Conservation (phyloP, 1,284 basidiomycete genomes). For the Veloporphyrellus conicus region DNA sequence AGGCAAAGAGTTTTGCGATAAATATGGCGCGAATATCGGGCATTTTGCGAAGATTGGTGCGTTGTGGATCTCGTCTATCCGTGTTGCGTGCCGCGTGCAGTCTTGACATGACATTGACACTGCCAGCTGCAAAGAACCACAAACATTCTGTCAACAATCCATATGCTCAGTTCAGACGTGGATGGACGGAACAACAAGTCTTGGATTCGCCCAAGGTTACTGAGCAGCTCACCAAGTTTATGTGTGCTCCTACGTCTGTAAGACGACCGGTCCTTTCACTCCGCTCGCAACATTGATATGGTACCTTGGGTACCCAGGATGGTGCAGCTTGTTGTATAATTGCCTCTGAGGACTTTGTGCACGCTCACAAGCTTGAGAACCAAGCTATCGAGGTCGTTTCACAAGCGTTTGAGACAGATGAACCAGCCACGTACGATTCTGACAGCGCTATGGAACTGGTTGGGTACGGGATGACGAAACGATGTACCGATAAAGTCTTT, state of each 20-base stretch:
- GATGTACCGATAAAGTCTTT: slow-evolving; percentile 70
- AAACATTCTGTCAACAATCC: slow-evolving; percentile 78
- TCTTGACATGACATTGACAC: neutral
- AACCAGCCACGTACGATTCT: slow-evolving; percentile 57
- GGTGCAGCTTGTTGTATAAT: slow-evolving; percentile 73
- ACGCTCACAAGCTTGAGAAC: slow-evolving; percentile 69
- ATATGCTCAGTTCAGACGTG: slow-evolving; percentile 79
- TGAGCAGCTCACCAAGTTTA: slow-evolving; percentile 72
- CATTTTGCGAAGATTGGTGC: slow-evolving; percentile 75
- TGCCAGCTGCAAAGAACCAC: slow-evolving; percentile 84
- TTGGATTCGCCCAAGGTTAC: slow-evolving; percentile 63
- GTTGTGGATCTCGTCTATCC: slow-evolving; percentile 11
- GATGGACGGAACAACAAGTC: slow-evolving; percentile 74
- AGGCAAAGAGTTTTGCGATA: slow-evolving; percentile 72
- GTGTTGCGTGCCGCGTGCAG: neutral
- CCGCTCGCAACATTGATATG: neutral
- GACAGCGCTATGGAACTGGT: slow-evolving; percentile 68
- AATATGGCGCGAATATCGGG: slow-evolving; percentile 63
- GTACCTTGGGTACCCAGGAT: slow-evolving; percentile 41
- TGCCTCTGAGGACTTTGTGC: slow-evolving; percentile 78
- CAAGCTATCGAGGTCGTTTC: slow-evolving; percentile 80
- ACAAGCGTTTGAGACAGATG: slow-evolving; percentile 62
- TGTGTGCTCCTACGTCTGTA: slow-evolving; percentile 82
- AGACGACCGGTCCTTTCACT: slow-evolving; percentile 9
- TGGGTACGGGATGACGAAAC: slow-evolving; percentile 73